Percentiles rank a stretch among this genome's conserved stretches.
phyloP scores from a whole-genome alignment of 2,329 filamentous ascomycete genomes.

The Fusarium decemcellulare region DNA sequence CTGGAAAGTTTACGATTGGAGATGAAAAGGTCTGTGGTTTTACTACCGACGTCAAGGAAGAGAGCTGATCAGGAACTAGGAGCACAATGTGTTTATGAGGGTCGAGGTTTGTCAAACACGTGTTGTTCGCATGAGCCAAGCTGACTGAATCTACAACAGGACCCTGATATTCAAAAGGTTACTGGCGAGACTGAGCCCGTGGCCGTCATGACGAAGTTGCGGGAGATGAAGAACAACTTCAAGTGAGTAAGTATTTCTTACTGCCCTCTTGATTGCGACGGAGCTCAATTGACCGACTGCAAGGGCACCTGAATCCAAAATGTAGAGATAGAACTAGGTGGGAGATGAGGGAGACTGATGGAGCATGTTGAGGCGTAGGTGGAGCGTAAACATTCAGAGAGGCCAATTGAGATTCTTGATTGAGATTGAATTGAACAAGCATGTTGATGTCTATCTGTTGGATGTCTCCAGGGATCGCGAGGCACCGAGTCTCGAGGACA shows the following conservation, averaged over 20 bases:
- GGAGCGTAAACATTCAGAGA: constrained; percentile 4
- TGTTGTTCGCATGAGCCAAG: neutral
- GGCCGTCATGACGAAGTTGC: constrained; percentile 86
- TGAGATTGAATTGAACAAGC: constrained; percentile 7
- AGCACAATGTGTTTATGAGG: constrained; percentile 98
- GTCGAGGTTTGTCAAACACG: constrained; percentile 71
- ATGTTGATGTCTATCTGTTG: constrained; percentile 1
- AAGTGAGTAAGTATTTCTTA: constrained; percentile 63
- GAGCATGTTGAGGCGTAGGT: constrained; percentile 5
- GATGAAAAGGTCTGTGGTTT: constrained; percentile 84
- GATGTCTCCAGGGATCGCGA: constrained; percentile 56
- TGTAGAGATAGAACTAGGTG: constrained; percentile 35
- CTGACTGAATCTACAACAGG: constrained; percentile 60
- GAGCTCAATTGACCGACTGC: constrained; percentile 9
- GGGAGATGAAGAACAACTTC: constrained; percentile 91
- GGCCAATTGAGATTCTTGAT: constrained; percentile 1
- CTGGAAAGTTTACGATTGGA: constrained; percentile 96
- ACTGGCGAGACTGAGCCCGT: constrained; percentile 86
- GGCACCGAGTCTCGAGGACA: constrained; percentile 45
- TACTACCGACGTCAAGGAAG: neutral
- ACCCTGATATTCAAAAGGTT: constrained; percentile 86
- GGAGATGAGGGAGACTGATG: neutral
- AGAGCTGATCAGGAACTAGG: constrained; percentile 60
- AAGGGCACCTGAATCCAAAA: constrained; percentile 49
- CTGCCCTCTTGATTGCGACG: neutral